These are phyloP conservation scores for Mediolabrus comicus DNA, from an alignment of 108 stramenopile genomes.

Conservation along the genomic window DNA sequence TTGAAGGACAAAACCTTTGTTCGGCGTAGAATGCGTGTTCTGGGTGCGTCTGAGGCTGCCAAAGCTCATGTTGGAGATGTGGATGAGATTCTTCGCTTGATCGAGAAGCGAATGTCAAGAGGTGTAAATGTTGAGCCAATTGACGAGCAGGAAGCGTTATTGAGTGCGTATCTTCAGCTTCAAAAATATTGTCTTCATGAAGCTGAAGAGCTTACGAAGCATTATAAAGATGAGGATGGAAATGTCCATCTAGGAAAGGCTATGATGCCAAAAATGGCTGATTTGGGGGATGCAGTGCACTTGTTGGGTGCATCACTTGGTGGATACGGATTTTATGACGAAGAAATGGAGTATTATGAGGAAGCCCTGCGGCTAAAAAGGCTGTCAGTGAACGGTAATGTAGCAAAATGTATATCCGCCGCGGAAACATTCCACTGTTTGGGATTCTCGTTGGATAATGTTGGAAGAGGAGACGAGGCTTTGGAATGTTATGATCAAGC, in stretches of 20 bases:
- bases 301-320: slow-evolving; percentile 52
- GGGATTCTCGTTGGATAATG: slow-evolving; percentile 52
- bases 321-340: slow-evolving; percentile 44
- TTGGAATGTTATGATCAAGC: slow-evolving; percentile 45
- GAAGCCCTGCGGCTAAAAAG: slow-evolving; percentile 44
- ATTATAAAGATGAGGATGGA: slow-evolving; percentile 17
- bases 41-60: slow-evolving; percentile 38
- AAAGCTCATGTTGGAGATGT: slow-evolving; percentile 42
- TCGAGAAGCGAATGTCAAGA: slow-evolving; percentile 20
- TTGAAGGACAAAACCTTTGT: slow-evolving; percentile 50
- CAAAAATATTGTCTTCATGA: slow-evolving; percentile 37
- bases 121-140: slow-evolving; percentile 19
- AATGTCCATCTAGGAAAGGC: slow-evolving; percentile 14
- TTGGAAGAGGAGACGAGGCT: slow-evolving; percentile 38
- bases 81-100: slow-evolving; percentile 42
- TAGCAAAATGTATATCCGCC: slow-evolving; percentile 21
- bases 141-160: slow-evolving; percentile 38
- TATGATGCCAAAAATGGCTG: slow-evolving; percentile 24
- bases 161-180: slow-evolving; percentile 35
- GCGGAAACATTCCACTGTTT: slow-evolving; percentile 50
- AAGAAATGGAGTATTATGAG: slow-evolving; percentile 47
- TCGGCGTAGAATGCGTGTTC: slow-evolving; percentile 23
- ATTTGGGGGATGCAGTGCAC: slow-evolving; percentile 48
- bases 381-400: slow-evolving; percentile 20
- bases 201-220: slow-evolving; percentile 26